A percentile compares a stretch with the other conserved stretches of the same genome.
These are phyloP conservation scores for Xylaria sp. DNA, from an alignment of 2,329 filamentous ascomycete genomes.

Conservation along the genomic window DNA sequence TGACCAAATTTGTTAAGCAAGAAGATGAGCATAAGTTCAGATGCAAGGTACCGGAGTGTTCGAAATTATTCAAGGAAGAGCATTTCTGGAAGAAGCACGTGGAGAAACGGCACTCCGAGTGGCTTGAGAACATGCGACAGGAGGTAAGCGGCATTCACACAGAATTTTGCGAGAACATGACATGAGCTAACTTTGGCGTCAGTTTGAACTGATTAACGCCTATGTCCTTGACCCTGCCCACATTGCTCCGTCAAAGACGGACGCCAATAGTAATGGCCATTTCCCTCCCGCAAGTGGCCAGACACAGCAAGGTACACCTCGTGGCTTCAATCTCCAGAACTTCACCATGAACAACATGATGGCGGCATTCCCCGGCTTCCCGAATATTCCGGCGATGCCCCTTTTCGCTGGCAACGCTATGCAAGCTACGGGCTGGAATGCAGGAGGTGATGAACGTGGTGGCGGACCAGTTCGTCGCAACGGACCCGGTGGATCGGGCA, in stretches of 20 bases:
- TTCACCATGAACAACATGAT: constrained; percentile 58
- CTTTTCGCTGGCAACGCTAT: constrained; percentile 41
- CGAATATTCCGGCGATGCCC: constrained; percentile 48
- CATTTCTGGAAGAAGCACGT: constrained; percentile 98
- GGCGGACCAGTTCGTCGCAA: constrained; percentile 65
- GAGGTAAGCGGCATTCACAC: constrained; percentile 59
- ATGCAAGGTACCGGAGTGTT: constrained; percentile 93
- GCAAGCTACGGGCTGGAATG: constrained; percentile 44
- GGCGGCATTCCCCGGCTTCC: constrained; percentile 54
- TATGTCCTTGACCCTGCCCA: constrained; percentile 94
- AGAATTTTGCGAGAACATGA: background rate
- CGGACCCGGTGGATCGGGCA: constrained; percentile 48
- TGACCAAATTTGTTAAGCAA: constrained; percentile 85
- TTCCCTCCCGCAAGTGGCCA: constrained; percentile 79
- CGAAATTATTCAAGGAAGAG: constrained; percentile 94
- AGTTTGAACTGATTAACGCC: constrained; percentile 87
- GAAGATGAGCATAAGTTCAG: constrained; percentile 96
- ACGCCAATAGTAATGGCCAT: constrained; percentile 92
- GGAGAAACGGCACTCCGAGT: constrained; percentile 90
- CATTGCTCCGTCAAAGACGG: constrained; percentile 86
- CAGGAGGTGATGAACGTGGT: constrained; percentile 49
- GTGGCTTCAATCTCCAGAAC: constrained; percentile 82
- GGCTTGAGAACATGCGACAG: constrained; percentile 71
- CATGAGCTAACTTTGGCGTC: constrained; percentile 32
- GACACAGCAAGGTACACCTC: constrained; percentile 74